Evolutionary conservation across 768 basidiomycete species (phyloP), one percentile per base, ranked within the genome.

Genomic region (Agaricus blazei): DNA sequence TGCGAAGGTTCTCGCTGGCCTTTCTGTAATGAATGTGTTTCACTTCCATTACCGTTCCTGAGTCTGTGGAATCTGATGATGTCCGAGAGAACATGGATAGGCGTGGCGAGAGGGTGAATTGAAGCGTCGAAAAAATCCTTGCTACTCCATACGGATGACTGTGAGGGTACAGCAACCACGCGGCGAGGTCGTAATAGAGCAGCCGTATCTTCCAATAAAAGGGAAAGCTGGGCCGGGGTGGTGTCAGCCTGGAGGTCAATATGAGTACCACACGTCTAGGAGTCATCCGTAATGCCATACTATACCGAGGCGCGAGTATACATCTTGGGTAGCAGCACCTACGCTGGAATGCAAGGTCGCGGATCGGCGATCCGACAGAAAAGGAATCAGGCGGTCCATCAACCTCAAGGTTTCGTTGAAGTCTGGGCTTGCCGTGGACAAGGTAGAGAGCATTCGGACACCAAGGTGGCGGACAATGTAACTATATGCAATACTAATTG

Each of bases 291-390:
- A 34, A 52, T 5, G 28, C 48, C 76, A n/a, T 60, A 85, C 85
- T n/a, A 74, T 62, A 24, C 77, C 74, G 46, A 85, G 76, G 15
- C 79, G 76, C 7, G 88, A 87, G 81, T 83, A 88, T 4, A 90
- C 63, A 55, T 85, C 83, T 7, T 79, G 79, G n/a, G 82, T 69
- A 2, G 78, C 76, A 27, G 75, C 73, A 26, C 76, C 73, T 36
- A 90, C 63, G 50, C 74, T 77, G 6, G 70, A 59, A 56, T 84
- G 76, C 8, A 82, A 61, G n/a, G 74, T 72, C 26, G 70, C 83
- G 4, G 89, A 84, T 62, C 75, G 79, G 40, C 75, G 77, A 38
- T 87, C 81, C 1, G 70, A 67, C 11, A 92, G 70, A 63, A 93
- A 91, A 9, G 90, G 88, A 3, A 80, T 75, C 29, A 84, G 70